Base-by-base conservation (phyloP, 306 rosid species). In the Sicyos edulis region DNA sequence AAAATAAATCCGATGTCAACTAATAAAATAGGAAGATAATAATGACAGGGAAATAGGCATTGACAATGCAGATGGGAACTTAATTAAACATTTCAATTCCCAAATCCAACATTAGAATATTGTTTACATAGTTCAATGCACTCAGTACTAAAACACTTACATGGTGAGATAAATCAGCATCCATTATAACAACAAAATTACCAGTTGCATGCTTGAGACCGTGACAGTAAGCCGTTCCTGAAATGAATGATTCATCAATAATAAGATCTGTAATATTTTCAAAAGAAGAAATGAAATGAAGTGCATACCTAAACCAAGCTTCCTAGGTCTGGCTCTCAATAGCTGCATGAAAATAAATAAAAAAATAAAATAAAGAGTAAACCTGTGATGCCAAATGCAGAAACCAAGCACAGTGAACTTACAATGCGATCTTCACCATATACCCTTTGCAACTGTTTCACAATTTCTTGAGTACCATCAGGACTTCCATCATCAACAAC, bases 401-500 rank as follows among this genome's bases (percentile, higher is more conserved):
- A 70, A 53, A 57, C 29, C 15, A 73, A 67, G 61, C 40, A 12
- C 62, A 42, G n/a, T 45, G 73, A 15, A 47, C 97, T 83, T 80
- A 93, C 99, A 67, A 93, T 88, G 60, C 85, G 87, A 83, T 93
- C 92, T 79, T 91, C 88, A 57, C 99, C 96, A 51, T 93, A 93
- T 59, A 91, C 83, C 50, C 84, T 72, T 78, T 91, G 99, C 85
- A 93, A 85, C 73, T 93, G 96, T 75, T 83, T 84, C 47, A 93
- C 87, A 22, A 89, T 69, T 79, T 88, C 91, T 73, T 93, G 97
- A 75, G 99, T 93, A 71, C 99, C 97, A 78, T 93, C 99, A 14
- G 99, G 99, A 77, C 97, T 91, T 77, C 99, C 99, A 76, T 93
- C 99, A 53, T 91, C 99, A 29, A 91, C 99, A 6, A 93, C 74